phyloP scores from a whole-genome alignment of 768 basidiomycete genomes.

The Sarcodon sp. region DNA sequence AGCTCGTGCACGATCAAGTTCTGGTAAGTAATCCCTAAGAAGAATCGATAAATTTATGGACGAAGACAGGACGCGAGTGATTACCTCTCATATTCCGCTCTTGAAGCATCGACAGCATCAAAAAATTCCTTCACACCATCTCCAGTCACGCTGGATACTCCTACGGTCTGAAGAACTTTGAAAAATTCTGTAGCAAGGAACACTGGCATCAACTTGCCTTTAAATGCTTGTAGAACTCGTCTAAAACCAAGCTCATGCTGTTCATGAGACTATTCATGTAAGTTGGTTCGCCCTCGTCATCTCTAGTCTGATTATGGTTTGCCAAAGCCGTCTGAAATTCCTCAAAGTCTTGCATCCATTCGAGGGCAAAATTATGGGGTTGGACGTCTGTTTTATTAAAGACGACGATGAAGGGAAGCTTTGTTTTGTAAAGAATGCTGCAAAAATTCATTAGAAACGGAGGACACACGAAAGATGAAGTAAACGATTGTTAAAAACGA shows the following conservation, averaged over 20 bases:
- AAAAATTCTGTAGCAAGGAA: neutral
- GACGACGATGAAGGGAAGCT: slow-evolving; percentile 91
- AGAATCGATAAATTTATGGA: neutral
- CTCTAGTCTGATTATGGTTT: slow-evolving; percentile 48
- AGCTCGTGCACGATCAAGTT: slow-evolving; percentile 60
- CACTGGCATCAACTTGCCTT: slow-evolving; percentile 39
- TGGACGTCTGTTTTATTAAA: slow-evolving; percentile 98
- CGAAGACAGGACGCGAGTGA: slow-evolving; percentile 9
- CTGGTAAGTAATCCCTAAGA: slow-evolving; percentile 81
- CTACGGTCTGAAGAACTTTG: slow-evolving; percentile 57
- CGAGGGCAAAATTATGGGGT: slow-evolving; percentile 81
- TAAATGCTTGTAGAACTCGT: slow-evolving; percentile 96
- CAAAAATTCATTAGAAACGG: neutral
- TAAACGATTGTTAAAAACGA: neutral
- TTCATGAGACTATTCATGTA: slow-evolving; percentile 99
- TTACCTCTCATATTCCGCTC: slow-evolving; percentile 83
- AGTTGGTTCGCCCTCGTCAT: slow-evolving; percentile 82
- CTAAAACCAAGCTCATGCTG: slow-evolving; percentile 94
- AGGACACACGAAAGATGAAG: neutral
- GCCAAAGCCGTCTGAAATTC: slow-evolving; percentile 83
- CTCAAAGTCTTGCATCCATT: slow-evolving; percentile 99
- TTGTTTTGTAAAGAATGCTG: slow-evolving; percentile 96
- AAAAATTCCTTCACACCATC: slow-evolving; percentile 88
- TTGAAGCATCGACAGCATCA: slow-evolving; percentile 77
- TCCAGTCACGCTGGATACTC: slow-evolving; percentile 95